Evolutionary conservation across 2,329 filamentous ascomycete genomes (phyloP).

Genomic region (Rhynchosporium agropyri): DNA sequence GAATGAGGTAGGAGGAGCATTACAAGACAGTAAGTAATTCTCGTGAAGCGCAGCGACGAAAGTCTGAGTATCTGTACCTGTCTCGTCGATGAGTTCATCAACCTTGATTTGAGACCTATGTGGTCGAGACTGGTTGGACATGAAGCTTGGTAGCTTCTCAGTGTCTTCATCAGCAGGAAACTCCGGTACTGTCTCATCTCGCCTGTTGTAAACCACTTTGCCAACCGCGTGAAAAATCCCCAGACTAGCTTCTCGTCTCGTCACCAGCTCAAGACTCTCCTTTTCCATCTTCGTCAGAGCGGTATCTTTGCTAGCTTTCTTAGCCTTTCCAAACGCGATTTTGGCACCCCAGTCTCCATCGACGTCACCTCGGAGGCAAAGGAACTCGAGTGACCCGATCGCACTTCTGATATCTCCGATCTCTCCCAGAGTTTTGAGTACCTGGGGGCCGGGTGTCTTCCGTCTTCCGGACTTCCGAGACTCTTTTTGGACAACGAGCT

Average conservation of each 20-base stretch:
- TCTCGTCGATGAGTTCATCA: constrained; percentile 85
- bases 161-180: constrained; percentile 46
- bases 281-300: constrained; percentile 74
- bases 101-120: constrained; percentile 67
- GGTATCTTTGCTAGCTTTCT: constrained; percentile 61
- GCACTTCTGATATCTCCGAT: constrained; percentile 92
- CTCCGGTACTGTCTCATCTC: constrained; percentile 57
- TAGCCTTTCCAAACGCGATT: constrained; percentile 67
- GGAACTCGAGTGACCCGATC: constrained; percentile 88
- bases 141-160: constrained; percentile 61
- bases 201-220: constrained; percentile 95
- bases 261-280: constrained; percentile 78
- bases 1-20: constrained; percentile 53
- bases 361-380: constrained; percentile 82
- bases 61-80: constrained; percentile 86
- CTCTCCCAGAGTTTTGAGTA: constrained; percentile 79
- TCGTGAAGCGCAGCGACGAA: constrained; percentile 91
- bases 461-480: constrained; percentile 74
- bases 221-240: constrained; percentile 97
- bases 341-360: constrained; percentile 75
- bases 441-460: constrained; percentile 74
- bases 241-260: constrained; percentile 83
- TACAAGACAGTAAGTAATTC: constrained; percentile 88
- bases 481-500: constrained; percentile 82
- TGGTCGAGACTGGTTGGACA: constrained; percentile 59